phyloP scores from a whole-genome alignment of 2,329 filamentous ascomycete species.

The Teratosphaeria gauchensis region DNA sequence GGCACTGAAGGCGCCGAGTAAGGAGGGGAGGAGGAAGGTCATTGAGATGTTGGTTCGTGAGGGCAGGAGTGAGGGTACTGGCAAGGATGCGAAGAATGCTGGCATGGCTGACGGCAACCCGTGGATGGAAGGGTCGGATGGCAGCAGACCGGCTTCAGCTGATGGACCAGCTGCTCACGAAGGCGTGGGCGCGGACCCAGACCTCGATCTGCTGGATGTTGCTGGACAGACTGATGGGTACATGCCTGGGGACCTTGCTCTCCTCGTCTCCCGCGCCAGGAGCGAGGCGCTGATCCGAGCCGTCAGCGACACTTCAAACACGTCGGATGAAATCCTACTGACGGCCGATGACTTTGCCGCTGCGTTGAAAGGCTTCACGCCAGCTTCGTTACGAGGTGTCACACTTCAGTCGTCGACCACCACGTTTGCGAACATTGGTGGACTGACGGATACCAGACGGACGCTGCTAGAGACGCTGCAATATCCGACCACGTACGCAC shows the following conservation, averaged over 20 bases:
- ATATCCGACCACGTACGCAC: slow-evolving; percentile 95
- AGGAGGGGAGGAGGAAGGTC: slow-evolving; percentile 75
- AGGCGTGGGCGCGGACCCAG: slow-evolving; percentile 63
- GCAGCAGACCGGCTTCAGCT: slow-evolving; percentile 32
- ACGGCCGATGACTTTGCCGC: slow-evolving; percentile 67
- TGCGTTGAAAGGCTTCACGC: slow-evolving; percentile 86
- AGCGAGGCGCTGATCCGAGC: slow-evolving; percentile 88
- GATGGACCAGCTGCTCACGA: slow-evolving; percentile 34
- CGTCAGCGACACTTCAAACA: slow-evolving; percentile 38
- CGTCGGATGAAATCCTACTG: slow-evolving; percentile 51
- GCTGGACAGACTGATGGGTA: slow-evolving; percentile 94
- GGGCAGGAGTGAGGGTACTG: neutral
- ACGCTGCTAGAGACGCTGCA: slow-evolving; percentile 91
- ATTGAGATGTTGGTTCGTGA: slow-evolving; percentile 61
- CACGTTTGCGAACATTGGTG: slow-evolving; percentile 86
- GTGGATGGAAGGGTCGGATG: slow-evolving; percentile 67
- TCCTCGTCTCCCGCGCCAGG: slow-evolving; percentile 76
- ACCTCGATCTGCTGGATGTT: slow-evolving; percentile 84
- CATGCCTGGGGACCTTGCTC: slow-evolving; percentile 86
- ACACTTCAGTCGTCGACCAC: slow-evolving; percentile 87
- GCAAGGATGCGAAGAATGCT: slow-evolving; percentile 6
- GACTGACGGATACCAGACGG: slow-evolving; percentile 73
- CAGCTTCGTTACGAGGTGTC: slow-evolving; percentile 87
- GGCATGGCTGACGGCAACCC: slow-evolving; percentile 12
- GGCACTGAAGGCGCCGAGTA: slow-evolving; percentile 80